Conservation (phyloP, 768 basidiomycete genomes). For the Tylopilus sp. region DNA sequence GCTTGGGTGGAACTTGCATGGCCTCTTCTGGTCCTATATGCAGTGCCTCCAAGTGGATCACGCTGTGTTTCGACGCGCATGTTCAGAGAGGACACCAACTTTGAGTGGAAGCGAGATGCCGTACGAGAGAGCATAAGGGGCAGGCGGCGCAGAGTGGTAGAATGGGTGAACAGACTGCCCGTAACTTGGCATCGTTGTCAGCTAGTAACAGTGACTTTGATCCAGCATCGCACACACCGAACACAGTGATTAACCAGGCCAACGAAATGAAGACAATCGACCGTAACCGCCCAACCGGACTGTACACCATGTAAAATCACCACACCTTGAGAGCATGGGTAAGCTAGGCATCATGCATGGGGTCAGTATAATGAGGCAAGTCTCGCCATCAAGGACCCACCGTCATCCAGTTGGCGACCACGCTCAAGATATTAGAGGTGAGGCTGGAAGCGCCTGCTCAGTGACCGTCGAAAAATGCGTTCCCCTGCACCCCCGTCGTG, state of each 20-base stretch:
- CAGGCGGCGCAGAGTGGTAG: not conserved
- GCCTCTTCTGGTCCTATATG: not conserved
- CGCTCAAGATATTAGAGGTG: not conserved
- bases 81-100: not conserved
- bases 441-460: not conserved
- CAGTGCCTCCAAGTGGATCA: not conserved
- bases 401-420: slow-evolving; percentile 10
- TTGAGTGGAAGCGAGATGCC: slow-evolving; percentile 27
- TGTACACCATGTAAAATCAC: slow-evolving; percentile 40
- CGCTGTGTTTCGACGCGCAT: not conserved
- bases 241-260: slow-evolving; percentile 37
- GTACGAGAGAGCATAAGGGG: slow-evolving; percentile 23
- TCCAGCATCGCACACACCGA: slow-evolving; percentile 31
- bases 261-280: slow-evolving; percentile 37
- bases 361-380: too few relatives aligned
- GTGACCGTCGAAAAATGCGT: slow-evolving; percentile 6
- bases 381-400: not conserved
- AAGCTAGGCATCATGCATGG: not conserved
- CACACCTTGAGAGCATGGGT: slow-evolving; percentile 30
- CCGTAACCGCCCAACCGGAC: slow-evolving; percentile 28
- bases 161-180: slow-evolving; percentile 28
- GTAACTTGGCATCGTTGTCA: not conserved
- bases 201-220: not conserved
- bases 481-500: slow-evolving; percentile 13
- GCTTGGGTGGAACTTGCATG: not conserved